Base-by-base conservation (phyloP, 768 basidiomycete species). In the Kwoniella sp. region DNA sequence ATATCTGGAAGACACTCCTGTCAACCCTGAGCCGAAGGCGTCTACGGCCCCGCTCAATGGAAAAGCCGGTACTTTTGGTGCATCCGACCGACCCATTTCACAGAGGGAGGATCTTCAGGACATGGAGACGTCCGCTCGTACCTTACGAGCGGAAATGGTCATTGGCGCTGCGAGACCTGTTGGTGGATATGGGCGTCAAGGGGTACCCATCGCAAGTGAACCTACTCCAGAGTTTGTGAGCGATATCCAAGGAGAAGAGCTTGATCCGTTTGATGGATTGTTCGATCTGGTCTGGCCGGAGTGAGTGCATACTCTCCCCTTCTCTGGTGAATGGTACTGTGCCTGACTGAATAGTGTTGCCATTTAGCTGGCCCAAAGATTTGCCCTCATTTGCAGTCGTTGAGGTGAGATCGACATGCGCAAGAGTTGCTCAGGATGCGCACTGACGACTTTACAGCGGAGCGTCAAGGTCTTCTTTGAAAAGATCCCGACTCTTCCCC, bases 261-360 rank as follows among this genome's bases (percentile, higher is more conserved):
- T 22, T 15, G 52, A 60, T 4, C 33, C 56, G 9, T 63, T 56
- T 15, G 54, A 30, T 4, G 61, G 60, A 24, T n/a, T 54, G 19
- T 60, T 67, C 21, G 57, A 58, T n/a, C 21, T 75, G 51, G 57
- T 70, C 3, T 76, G 72, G 72, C 68, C 74, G 54, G 68, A 73
- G 71, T 72, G 49, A 63, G 71, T 55, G 8, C 1, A 8, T 1
- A 22, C n/a, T 30, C 10, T 10, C 51, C n/a, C n/a, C n/a, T n/a
- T n/a, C n/a, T n/a, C n/a, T n/a, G n/a, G n/a, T n/a, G n/a, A n/a
- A n/a, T n/a, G 4, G 22, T 10, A 27, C 17, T 4, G 8, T 6
- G 30, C 26, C 51, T 33, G 51, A 44, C 55, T 12, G 36, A n/a
- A 21, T 10, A 24, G 22, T 17, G 33, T 22, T 19, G 48, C 15